Percentiles rank a stretch among this genome's conserved stretches.
Conservation (phyloP, 495 filamentous ascomycete genomes). For the Glonium stellatum region DNA sequence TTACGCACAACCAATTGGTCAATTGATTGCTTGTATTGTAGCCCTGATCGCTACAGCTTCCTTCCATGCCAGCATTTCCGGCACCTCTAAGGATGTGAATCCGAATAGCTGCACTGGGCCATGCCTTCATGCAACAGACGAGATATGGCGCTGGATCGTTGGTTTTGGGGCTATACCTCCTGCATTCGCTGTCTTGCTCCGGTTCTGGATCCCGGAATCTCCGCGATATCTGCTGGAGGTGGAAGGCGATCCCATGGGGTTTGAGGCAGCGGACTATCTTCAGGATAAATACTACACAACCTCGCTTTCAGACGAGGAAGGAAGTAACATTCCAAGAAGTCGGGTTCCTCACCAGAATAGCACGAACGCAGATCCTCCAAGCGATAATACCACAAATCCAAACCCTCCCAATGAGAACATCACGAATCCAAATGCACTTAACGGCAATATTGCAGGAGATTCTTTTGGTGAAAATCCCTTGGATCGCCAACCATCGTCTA, state of each 20-base stretch:
- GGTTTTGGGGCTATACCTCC: constrained; percentile 3
- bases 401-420: neutral
- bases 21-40: neutral
- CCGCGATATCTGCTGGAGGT: neutral
- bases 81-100: neutral
- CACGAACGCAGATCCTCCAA: no score
- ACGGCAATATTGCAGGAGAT: no score
- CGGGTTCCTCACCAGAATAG: neutral
- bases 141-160: constrained; percentile 2
- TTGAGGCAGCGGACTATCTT: neutral
- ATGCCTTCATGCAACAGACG: neutral
- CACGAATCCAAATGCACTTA: no score
- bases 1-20: neutral
- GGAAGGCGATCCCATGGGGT: neutral
- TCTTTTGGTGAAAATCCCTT: no score
- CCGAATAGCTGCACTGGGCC: neutral
- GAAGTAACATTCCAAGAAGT: neutral
- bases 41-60: neutral
- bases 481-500: no score
- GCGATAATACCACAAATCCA: neutral
- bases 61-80: neutral
- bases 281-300: neutral
- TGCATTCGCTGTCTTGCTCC: neutral
- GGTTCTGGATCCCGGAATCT: constrained; percentile 1
- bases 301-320: neutral